Evolutionary conservation across 2,329 filamentous ascomycete species (phyloP).

Genomic region (Pseudopyrenochaeta lycopersici): DNA sequence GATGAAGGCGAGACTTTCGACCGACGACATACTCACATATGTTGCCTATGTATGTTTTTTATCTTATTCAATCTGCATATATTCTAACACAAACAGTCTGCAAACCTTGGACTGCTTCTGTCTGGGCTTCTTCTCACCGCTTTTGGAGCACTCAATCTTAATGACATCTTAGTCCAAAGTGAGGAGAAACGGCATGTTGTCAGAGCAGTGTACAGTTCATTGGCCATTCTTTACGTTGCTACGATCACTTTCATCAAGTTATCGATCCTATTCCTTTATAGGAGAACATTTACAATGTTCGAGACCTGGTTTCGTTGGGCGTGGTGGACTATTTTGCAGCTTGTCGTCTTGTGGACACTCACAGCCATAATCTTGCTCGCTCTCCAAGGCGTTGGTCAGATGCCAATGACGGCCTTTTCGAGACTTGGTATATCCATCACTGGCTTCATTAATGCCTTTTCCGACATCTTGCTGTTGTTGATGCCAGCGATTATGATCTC

Average conservation of each 20-base stretch:
- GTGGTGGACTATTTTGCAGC: conserved; percentile 9
- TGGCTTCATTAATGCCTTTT: conserved; percentile 11
- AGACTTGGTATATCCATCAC: conserved; percentile 13
- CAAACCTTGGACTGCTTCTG: conserved; percentile 12
- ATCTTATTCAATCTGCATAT: background rate
- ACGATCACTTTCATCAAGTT: conserved; percentile 17
- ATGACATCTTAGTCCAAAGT: conserved; percentile 2
- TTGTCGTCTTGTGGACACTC: conserved; percentile 8
- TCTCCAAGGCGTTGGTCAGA: conserved; percentile 5
- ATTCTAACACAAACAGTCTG: conserved; percentile 1
- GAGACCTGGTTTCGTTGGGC: conserved; percentile 12
- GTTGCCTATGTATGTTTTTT: conserved; percentile 8
- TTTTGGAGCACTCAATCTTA: conserved; percentile 8
- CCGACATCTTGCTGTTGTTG: conserved; percentile 10
- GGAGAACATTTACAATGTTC: conserved; percentile 16
- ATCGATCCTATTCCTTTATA: conserved; percentile 22
- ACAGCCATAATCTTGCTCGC: conserved; percentile 8
- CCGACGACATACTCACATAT: conserved; percentile 12
- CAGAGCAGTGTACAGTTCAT: conserved; percentile 2
- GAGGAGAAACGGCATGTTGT: conserved; percentile 5
- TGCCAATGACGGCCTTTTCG: conserved; percentile 5
- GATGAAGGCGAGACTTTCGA: conserved; percentile 3
- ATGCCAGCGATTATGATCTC: conserved; percentile 8
- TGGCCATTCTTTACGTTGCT: conserved; percentile 16
- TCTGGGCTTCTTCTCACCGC: conserved; percentile 9